These are phyloP conservation scores for Oryza longistaminata DNA, from an alignment of 176 grass and related monocot species.

Conservation along the genomic window DNA sequence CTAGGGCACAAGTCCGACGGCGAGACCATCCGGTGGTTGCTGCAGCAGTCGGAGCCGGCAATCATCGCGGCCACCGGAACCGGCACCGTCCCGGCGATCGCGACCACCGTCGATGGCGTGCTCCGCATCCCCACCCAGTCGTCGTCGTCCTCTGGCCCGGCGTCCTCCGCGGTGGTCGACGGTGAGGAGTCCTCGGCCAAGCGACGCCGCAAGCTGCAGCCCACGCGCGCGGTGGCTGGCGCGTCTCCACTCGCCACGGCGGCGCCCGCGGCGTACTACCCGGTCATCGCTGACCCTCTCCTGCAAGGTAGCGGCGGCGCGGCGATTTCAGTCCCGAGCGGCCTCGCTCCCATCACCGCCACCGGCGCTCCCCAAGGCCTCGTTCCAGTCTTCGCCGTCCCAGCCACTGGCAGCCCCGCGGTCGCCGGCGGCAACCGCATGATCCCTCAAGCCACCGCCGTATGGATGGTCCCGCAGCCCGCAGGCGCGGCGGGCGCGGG, in stretches of 20 bases:
- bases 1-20: conserved; percentile 97
- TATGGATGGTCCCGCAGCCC: conserved; percentile 81
- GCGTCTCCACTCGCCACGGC: conserved; percentile 20
- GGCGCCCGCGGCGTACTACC: conserved; percentile 55
- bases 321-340: conserved; percentile 66
- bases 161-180: conserved; percentile 33
- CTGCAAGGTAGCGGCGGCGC: conserved; percentile 52
- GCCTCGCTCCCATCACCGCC: conserved; percentile 62
- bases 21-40: conserved; percentile 93
- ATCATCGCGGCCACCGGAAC: conserved; percentile 89
- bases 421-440: conserved; percentile 33
- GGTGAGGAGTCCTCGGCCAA: conserved; percentile 54
- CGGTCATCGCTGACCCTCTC: conserved; percentile 71
- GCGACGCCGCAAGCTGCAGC: conserved; percentile 89
- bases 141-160: conserved; percentile 42
- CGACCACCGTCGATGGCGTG: conserved; percentile 75
- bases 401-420: conserved; percentile 23
- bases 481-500: conserved; percentile 20
- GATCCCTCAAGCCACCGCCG: conserved; percentile 73
- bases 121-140: conserved; percentile 90
- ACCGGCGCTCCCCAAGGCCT: conserved; percentile 48
- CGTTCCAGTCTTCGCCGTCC: conserved; percentile 73
- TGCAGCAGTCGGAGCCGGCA: conserved; percentile 88
- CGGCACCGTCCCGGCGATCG: conserved; percentile 84
- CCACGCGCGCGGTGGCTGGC: conserved; percentile 48